phyloP scores from a whole-genome alignment of 495 filamentous ascomycete species.

The Pyronema omphalodes region DNA sequence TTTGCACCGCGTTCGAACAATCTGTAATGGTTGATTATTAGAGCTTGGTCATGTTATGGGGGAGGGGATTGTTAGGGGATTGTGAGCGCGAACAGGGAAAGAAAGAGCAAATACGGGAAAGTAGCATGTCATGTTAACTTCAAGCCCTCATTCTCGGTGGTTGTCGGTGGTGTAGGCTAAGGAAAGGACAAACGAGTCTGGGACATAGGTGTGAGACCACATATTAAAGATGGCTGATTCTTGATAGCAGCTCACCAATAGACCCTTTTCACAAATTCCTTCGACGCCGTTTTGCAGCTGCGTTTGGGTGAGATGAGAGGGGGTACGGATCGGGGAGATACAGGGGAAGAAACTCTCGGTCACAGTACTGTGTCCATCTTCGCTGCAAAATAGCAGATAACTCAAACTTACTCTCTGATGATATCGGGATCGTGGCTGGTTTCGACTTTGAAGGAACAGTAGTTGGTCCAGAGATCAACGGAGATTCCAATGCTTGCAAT shows the following conservation, averaged over 20 bases:
- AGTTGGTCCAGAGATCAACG: constrained; percentile 91
- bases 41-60: constrained; percentile 28
- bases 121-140: constrained; percentile 7
- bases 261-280: constrained; percentile 11
- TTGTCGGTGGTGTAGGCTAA: constrained; percentile 5
- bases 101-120: constrained; percentile 28
- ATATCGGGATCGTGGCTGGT: constrained; percentile 85
- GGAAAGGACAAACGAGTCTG: constrained; percentile 23
- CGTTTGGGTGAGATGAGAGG: constrained; percentile 18
- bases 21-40: constrained; percentile 40
- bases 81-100: constrained; percentile 16
- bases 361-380: not conserved
- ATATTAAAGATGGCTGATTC: constrained; percentile 17
- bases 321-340: constrained; percentile 22
- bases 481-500: constrained; percentile 83
- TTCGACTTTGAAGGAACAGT: constrained; percentile 93
- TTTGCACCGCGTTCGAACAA: constrained; percentile 82
- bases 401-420: constrained; percentile 94
- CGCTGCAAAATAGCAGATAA: constrained; percentile 29
- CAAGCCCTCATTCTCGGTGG: constrained; percentile 2
- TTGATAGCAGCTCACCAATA: constrained; percentile 24
- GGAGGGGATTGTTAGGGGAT: constrained; percentile 4
- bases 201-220: constrained; percentile 24
- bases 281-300: constrained; percentile 6
- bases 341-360: constrained; percentile 6